Conservation (phyloP, 2,329 filamentous ascomycete genomes). For the Neopestalotiopsis sp. region DNA sequence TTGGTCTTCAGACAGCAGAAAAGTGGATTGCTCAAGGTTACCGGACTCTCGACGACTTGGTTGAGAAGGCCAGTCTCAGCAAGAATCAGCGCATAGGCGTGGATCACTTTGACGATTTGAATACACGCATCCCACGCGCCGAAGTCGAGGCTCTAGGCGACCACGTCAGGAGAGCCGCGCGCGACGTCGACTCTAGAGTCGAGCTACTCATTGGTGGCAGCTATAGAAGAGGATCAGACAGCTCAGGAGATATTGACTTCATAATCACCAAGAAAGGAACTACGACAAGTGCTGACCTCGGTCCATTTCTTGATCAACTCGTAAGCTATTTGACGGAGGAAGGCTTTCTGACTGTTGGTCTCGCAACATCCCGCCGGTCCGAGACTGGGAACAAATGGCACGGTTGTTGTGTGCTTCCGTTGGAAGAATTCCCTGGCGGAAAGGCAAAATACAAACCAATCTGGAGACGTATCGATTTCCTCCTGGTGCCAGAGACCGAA, state of each 20-base stretch:
- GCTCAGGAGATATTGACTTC: conserved; percentile 84
- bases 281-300: conserved; percentile 58
- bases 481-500: conserved; percentile 81
- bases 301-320: conserved; percentile 66
- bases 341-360: conserved; percentile 72
- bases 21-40: conserved; percentile 80
- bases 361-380: conserved; percentile 60
- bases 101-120: conserved; percentile 81
- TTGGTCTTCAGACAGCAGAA: conserved; percentile 71
- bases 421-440: conserved; percentile 32
- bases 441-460: conserved; percentile 43
- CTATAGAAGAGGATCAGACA: conserved; percentile 78
- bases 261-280: conserved; percentile 76
- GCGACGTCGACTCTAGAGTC: conserved; percentile 65
- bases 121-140: conserved; percentile 74
- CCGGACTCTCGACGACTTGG: conserved; percentile 75
- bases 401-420: conserved; percentile 77
- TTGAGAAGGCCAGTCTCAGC: conserved; percentile 65
- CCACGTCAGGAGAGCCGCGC: conserved; percentile 66
- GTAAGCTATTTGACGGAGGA: conserved; percentile 63
- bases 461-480: conserved; percentile 85
- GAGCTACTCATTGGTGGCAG: conserved; percentile 81
- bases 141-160: conserved; percentile 76
- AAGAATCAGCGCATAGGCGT: conserved; percentile 77
- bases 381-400: conserved; percentile 81